These are phyloP conservation scores for Pleurotus eryngii DNA, from an alignment of 768 basidiomycete species.

Conservation along the genomic window DNA sequence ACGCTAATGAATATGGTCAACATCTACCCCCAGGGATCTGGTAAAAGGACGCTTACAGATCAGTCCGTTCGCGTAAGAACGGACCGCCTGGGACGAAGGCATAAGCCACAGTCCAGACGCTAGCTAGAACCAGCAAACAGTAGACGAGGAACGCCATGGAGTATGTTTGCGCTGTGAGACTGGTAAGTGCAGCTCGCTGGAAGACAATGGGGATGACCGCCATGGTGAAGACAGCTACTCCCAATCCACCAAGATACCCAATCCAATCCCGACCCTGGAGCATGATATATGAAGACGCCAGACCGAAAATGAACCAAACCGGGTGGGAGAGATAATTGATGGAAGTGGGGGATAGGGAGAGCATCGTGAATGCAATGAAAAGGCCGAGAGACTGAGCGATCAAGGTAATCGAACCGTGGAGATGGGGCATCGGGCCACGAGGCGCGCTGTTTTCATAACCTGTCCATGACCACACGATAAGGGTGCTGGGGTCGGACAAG, in stretches of 20 bases:
- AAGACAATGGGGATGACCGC: slow-evolving; percentile 57
- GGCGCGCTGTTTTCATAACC: slow-evolving; percentile 65
- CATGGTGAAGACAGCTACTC: slow-evolving; percentile 60
- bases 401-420: slow-evolving; percentile 69
- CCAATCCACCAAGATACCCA: slow-evolving; percentile 68
- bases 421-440: slow-evolving; percentile 68
- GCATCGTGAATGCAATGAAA: slow-evolving; percentile 27
- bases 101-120: slow-evolving; percentile 84
- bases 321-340: slow-evolving; percentile 39
- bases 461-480: slow-evolving; percentile 87
- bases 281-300: slow-evolving; percentile 49
- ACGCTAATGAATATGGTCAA: slow-evolving; percentile 36
- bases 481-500: slow-evolving; percentile 71
- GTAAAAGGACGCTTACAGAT: slow-evolving; percentile 45
- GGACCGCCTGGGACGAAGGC: slow-evolving; percentile 84
- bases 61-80: slow-evolving; percentile 74
- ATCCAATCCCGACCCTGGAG: slow-evolving; percentile 63
- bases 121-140: slow-evolving; percentile 60
- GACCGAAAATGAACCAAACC: slow-evolving; percentile 52
- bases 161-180: slow-evolving; percentile 45
- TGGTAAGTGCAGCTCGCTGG: slow-evolving; percentile 38
- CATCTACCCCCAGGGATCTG: not conserved
- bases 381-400: slow-evolving; percentile 59
- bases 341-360: slow-evolving; percentile 34
- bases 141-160: slow-evolving; percentile 59